Base-by-base conservation (phyloP, 1,284 basidiomycete species). In the Earliella scabrosa region DNA sequence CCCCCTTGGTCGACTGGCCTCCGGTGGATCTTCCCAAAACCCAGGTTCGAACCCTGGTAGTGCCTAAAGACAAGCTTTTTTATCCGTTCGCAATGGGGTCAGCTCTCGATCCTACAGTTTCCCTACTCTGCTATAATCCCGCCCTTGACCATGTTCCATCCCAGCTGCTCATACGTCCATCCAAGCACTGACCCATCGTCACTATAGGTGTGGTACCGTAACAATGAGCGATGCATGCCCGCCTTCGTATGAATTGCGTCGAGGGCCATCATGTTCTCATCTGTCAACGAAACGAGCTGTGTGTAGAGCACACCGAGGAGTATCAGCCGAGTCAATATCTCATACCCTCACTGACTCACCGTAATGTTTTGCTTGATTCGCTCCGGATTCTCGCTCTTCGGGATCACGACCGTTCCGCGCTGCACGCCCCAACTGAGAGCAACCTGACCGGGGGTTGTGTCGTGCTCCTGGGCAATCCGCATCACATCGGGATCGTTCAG, bases 371-470 rank as follows among this genome's bases (percentile, higher is more conserved):
- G 69, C 56, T 69, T 74, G 70, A 85, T 75, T 18, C 83, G 71
- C 52, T 72, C 71, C 41, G 71, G 67, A 27, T 78, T 77, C 63
- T 76, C 78, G 64, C 74, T 83, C 73, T 81, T 85, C 3, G 80
- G 78, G n/a, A 81, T 71, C 13, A 77, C 75, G 27, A 71, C 60
- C 2, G 72, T 75, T 3, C 77, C 74, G 13, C 78, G 71, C 53
- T 77, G 72, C 16, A 82, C 71, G n/a, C 68, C 74, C 81, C 80
- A 86, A 64, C 78, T 80, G 45, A 83, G 70, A 8, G 83, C 68
- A 18, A 86, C 72, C 56, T 85, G 84, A 0, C 79, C 83, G 8
- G 79, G 72, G 2, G 78, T 74, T 8, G 76, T 75, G 24, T 66
- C 60, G 59, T 80, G 70, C 59, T 75, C 77, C 35, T 77, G 67